Conservation (phyloP, 176 grass and related monocot genomes). For the Poa pratensis region DNA sequence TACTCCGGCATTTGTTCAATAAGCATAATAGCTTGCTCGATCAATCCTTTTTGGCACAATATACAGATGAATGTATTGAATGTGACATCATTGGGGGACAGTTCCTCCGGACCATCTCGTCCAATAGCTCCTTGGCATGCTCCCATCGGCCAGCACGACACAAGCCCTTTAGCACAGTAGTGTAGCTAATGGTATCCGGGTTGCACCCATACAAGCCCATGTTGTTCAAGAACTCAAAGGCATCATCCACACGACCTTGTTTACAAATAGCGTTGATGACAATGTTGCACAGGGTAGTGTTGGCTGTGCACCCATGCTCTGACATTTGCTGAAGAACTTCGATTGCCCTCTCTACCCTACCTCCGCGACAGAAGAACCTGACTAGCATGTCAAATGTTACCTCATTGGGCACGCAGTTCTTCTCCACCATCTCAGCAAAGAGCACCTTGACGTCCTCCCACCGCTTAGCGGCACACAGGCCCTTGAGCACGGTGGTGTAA, state of each 20-base stretch:
- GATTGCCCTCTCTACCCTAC: conserved; percentile 60
- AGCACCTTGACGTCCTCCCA: conserved; percentile 62
- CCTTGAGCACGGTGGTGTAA: conserved; percentile 68
- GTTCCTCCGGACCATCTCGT: conserved; percentile 51
- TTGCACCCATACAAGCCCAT: conserved; percentile 49
- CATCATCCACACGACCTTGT: conserved; percentile 54
- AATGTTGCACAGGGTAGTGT: conserved; percentile 60
- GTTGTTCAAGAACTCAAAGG: conserved; percentile 46
- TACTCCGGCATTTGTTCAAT: conserved; percentile 55
- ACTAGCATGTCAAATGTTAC: conserved; percentile 67
- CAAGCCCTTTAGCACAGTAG: conserved; percentile 55
- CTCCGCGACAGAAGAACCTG: conserved; percentile 66
- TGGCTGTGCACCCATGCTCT: conserved; percentile 50
- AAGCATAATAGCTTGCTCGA: conserved; percentile 52
- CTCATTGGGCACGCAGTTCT: conserved; percentile 52
- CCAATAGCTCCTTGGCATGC: conserved; percentile 50
- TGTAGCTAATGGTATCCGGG: conserved; percentile 63
- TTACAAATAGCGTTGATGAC: conserved; percentile 59
- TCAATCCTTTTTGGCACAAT: conserved; percentile 60
- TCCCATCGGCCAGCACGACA: conserved; percentile 53
- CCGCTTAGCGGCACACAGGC: conserved; percentile 51
- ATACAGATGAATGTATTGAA: conserved; percentile 68
- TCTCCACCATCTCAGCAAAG: conserved; percentile 62
- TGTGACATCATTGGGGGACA: conserved; percentile 58
- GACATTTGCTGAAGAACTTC: conserved; percentile 67